Evolutionary conservation across 352 stramenopile genomes (phyloP), one percentile per base, ranked within the genome.

Genomic region (Phytophthora kernoviae): DNA sequence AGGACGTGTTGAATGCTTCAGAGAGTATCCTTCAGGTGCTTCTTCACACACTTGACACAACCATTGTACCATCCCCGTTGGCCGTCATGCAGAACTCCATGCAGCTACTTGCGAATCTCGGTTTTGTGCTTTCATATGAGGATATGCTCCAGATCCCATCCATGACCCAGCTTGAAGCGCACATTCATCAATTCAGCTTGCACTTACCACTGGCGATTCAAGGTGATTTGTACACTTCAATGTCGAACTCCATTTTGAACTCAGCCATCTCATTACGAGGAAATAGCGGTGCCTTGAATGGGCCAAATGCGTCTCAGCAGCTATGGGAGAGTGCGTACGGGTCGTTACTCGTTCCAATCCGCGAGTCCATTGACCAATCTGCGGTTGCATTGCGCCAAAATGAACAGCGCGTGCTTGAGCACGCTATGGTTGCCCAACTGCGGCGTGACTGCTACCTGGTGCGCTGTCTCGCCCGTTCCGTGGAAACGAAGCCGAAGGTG

Each of bases 171-270:
- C 67, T 94, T 10, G 73, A 91, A 48, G 51, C 62, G 15, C 83
- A 89, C 46, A 82, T 94, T 40, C 84, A 92, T 44, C 67, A 78
- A 43, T 92, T 94, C 59, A 88, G 82, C 18, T 58, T 86, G 45
- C 81, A 92, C 30, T 60, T 94, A 18, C 82, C 78, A 18, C 66
- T 87, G 8, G 62, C 72, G 18, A 90, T 94, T 50, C 82, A 94
- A 57, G 81, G 79, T 26, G 80, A 91, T 43, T 58, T 94, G 18
- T 94, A 90, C 56, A 90, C 79, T 14, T 85, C 84, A 1, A 87
- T 92, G 75, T 89, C 83, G 0, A 89, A 91, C 58, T 90, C 78
- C 7, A 87, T 91, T 58, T 34, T 94, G 26, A 89, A 90, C 63
- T 87, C 82, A 24, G 80, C 78, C 4, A 90, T 90, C 45, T 90